These are phyloP conservation scores for Talaromyces thailandensis DNA, from an alignment of 495 filamentous ascomycete genomes.

Conservation along the genomic window DNA sequence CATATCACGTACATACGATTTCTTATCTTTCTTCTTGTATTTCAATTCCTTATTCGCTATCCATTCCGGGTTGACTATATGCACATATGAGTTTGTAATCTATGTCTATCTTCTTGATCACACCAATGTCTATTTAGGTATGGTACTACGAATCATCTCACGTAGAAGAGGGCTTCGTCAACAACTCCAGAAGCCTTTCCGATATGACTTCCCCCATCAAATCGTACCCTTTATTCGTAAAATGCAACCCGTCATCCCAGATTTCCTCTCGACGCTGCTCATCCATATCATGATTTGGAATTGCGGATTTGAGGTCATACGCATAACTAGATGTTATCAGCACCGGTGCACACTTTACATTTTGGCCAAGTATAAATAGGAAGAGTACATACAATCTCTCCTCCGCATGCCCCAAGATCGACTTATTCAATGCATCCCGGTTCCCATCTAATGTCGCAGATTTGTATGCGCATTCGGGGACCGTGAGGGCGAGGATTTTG, in stretches of 20 bases:
- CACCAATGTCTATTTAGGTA: background rate
- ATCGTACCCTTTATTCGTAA: slow-evolving; percentile 50
- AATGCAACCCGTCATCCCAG: slow-evolving; percentile 56
- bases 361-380: background rate
- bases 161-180: background rate
- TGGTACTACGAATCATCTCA: background rate
- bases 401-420: slow-evolving; percentile 36
- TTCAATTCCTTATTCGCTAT: background rate
- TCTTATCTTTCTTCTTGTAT: background rate
- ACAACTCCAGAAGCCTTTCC: slow-evolving; percentile 3
- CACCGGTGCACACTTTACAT: background rate
- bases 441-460: slow-evolving; percentile 19
- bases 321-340: slow-evolving; percentile 20
- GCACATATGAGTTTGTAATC: background rate
- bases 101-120: background rate
- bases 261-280: slow-evolving; percentile 31
- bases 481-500: slow-evolving; percentile 51
- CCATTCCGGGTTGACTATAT: background rate
- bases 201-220: slow-evolving; percentile 33
- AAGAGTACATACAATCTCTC: slow-evolving; percentile 33
- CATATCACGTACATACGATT: background rate
- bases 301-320: slow-evolving; percentile 42
- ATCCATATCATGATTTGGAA: slow-evolving; percentile 43
- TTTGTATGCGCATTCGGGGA: slow-evolving; percentile 41
- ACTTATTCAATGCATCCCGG: slow-evolving; percentile 39